A percentile compares a stretch with the other conserved stretches of the same genome.
These are phyloP conservation scores for Mycena belliarum DNA, from an alignment of 768 basidiomycete genomes.

Conservation along the genomic window DNA sequence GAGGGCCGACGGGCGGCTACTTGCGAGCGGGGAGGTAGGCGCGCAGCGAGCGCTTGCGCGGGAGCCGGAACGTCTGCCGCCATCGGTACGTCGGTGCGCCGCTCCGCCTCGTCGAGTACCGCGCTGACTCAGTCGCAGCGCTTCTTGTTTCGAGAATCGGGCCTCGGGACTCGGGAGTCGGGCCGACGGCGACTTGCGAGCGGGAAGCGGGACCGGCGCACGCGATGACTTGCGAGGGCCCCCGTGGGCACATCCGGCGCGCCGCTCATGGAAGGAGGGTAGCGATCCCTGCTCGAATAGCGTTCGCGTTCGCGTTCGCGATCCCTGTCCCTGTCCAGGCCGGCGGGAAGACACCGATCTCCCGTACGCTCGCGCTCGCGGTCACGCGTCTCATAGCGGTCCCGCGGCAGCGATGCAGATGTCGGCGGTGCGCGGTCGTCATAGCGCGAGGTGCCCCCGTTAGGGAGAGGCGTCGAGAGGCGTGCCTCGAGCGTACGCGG, in stretches of 20 bases:
- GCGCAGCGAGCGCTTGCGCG: too few relatives aligned
- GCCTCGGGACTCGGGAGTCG: too few relatives aligned
- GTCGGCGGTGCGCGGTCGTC: neutral
- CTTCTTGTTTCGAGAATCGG: too few relatives aligned
- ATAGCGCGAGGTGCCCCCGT: constrained; percentile 1
- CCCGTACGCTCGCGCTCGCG: neutral
- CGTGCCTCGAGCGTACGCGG: constrained; percentile 21
- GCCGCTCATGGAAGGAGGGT: neutral
- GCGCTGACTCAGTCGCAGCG: too few relatives aligned
- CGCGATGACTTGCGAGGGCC: too few relatives aligned
- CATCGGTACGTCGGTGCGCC: too few relatives aligned
- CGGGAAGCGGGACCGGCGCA: too few relatives aligned
- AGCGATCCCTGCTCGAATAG: neutral
- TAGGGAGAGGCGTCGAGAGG: constrained; percentile 11
- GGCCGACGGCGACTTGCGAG: too few relatives aligned
- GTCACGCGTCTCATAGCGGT: neutral
- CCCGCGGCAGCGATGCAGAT: neutral
- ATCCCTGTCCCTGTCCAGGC: neutral
- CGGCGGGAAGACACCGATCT: neutral
- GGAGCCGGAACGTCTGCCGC: too few relatives aligned
- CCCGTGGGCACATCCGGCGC: constrained; percentile 17
- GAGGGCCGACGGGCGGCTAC: too few relatives aligned
- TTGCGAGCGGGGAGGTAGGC: too few relatives aligned
- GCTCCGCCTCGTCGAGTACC: too few relatives aligned
- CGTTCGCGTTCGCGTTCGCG: constrained; percentile 5